Evolutionary conservation across 2,329 filamentous ascomycete species (phyloP), one percentile per base, ranked within the genome.

Genomic region (Fusarium illudens): DNA sequence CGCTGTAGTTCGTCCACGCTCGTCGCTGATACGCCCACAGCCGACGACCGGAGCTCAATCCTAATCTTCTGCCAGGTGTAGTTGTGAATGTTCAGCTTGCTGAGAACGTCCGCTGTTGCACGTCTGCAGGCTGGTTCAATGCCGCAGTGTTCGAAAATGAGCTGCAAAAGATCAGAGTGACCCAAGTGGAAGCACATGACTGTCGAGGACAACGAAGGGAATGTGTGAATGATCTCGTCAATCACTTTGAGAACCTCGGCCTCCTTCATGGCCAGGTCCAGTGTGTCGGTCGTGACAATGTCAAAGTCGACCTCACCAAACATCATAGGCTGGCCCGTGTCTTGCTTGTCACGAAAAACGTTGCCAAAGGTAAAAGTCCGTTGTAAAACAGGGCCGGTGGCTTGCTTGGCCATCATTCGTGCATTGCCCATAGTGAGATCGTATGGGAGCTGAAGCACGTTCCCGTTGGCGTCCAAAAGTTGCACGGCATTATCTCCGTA

Each of bases 281-380:
- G 80, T 1, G 91, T 90, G 71, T 94, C 90, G 44, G 88, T 87
- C 1, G 94, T 95, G n/a, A 97, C 87, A 62, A 99, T 94, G 79
- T 99, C 96, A 77, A 98, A 99, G 77, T 98, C 94, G 3, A 96
- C 94, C 76, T 98, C 96, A 10, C 92, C 91, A 76, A 93, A 91
- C 73, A 90, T 91, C 59, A 87, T 86, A 7, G 96, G 96, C 71
- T 97, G 92, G 3, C 93, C 92, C 8, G 93, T 94, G 58, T 89
- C 90, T 50, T 89, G 84, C 46, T 87, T 89, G 67, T 96, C 92
- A 37, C 96, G 88, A 75, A 93, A 98, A 1, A 98, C 94, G 32
- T 86, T 90, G 7, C 94, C 94, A 76, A 99, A 97, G 0, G 92
- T 89, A 77, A 93, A 97, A 0, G 92, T 92, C 68, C 93, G 92